These are phyloP conservation scores for Kodamaea fukazawae DNA, from an alignment of 805 yeast genomes.

Conservation along the genomic window DNA sequence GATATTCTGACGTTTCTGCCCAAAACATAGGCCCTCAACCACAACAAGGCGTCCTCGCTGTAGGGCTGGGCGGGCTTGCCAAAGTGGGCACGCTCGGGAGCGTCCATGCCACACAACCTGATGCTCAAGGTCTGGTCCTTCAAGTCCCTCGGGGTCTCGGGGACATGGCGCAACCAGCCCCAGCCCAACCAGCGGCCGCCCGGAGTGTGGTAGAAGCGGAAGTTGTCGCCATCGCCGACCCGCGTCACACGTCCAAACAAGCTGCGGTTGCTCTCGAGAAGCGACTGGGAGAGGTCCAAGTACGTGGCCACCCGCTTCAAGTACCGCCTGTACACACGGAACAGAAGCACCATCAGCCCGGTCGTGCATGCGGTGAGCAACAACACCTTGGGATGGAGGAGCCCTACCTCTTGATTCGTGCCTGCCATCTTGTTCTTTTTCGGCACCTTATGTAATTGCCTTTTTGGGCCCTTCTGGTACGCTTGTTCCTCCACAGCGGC, in stretches of 20 bases:
- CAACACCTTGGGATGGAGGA: slow-evolving; percentile 40
- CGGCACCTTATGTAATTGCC: not conserved
- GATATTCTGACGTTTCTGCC: slow-evolving; percentile 71
- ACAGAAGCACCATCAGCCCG: slow-evolving; percentile 26
- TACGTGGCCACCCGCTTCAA: slow-evolving; percentile 33
- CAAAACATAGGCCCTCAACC: slow-evolving; percentile 66
- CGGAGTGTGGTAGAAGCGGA: slow-evolving; percentile 88
- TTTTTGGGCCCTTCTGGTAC: too few relatives aligned
- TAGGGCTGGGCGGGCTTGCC: slow-evolving; percentile 91
- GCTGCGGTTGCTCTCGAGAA: slow-evolving; percentile 25
- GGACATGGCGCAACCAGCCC: slow-evolving; percentile 82
- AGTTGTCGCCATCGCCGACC: slow-evolving; percentile 96
- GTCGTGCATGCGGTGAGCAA: slow-evolving; percentile 36
- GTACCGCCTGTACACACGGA: slow-evolving; percentile 31
- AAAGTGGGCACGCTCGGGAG: slow-evolving; percentile 93
- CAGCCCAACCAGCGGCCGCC: slow-evolving; percentile 88
- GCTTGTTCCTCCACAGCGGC: too few relatives aligned
- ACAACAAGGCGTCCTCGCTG: slow-evolving; percentile 76
- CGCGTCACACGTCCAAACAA: slow-evolving; percentile 73
- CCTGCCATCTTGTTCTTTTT: not conserved
- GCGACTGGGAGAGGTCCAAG: slow-evolving; percentile 36
- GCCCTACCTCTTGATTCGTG: slow-evolving; percentile 3
- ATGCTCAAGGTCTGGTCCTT: slow-evolving; percentile 73
- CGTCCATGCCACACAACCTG: slow-evolving; percentile 90
- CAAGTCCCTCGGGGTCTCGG: slow-evolving; percentile 46